Base-by-base conservation (phyloP, 768 basidiomycete species). In the Suillus americanus region DNA sequence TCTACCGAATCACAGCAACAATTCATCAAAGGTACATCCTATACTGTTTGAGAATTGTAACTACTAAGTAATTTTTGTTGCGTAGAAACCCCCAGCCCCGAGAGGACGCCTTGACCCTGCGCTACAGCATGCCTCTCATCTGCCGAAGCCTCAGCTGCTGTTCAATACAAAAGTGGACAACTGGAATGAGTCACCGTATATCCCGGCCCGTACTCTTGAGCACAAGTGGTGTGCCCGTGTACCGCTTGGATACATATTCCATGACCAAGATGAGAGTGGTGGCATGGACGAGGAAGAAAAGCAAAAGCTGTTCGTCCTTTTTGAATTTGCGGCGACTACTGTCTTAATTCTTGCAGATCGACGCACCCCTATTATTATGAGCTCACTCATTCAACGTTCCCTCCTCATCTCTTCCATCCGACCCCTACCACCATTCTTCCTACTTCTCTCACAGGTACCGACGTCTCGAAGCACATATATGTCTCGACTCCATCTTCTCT, bases 351-450 rank as follows among this genome's bases (percentile, higher is more conserved):
- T 10, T 12, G 16, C 51, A 81, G 82, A 51, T 70, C 75, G 40
- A 73, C 75, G 16, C 92, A 97, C 76, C 95, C 95, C 1, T 99
- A 99, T 75, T 87, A 83, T 61, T 89, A 92, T 71, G 96, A 97
- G 75, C 91, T 95, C 60, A 84, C 81, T 14, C 88, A 94, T 74
- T 79, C 92, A 12, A 75, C 81, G 1, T 91, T 92, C 68, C 92
- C 93, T 18, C 71, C 83, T 0, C 82, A 83, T n/a, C 84, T 94
- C 77, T 94, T 89, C 77, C 72, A 77, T 43, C 75, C 79, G 20
- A 74, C 79, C 5, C 66, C 80, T 5, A 75, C 81, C 0, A 87
- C 92, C 1, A 78, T 82, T 0, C 76, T 77, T 0, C 88, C 90
- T 53, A 68, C 77, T 54, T 72, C 89, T 1, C 87, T 97, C 60